Conservation (phyloP, 371 early-diverging fungal genomes). For the Rhizomucor miehei region DNA sequence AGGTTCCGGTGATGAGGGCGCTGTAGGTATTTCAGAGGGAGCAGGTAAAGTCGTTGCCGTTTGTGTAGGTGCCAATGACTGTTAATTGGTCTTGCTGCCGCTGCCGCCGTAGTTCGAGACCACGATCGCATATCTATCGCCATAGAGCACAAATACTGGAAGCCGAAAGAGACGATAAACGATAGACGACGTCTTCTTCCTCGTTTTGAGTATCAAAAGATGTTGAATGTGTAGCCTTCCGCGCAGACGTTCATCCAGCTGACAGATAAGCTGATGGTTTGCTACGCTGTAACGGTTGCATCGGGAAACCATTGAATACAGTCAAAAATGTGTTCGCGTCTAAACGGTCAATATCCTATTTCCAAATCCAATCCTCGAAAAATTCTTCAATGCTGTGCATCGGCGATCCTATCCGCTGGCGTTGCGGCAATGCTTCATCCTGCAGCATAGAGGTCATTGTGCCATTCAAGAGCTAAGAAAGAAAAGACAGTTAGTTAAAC, state of each 20-base stretch:
- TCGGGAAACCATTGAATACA: constrained; percentile 45
- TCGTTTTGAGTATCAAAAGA: no score
- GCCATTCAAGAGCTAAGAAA: constrained; percentile 36
- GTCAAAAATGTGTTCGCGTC: constrained; percentile 35
- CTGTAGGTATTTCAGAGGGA: constrained; percentile 6
- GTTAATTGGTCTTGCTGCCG: no score
- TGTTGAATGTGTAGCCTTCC: no score
- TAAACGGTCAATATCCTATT: constrained; percentile 62
- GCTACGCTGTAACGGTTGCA: constrained; percentile 31
- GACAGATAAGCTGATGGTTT: constrained; percentile 28
- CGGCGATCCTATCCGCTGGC: constrained; percentile 39
- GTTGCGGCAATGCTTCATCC: constrained; percentile 23
- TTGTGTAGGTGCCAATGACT: constrained; percentile 20
- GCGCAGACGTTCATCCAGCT: constrained; percentile 13
- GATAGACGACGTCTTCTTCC: constrained; percentile 36
- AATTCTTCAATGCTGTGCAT: constrained; percentile 58
- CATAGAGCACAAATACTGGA: constrained; percentile 30
- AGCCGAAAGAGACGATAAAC: constrained; percentile 26
- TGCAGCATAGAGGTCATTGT: constrained; percentile 37
- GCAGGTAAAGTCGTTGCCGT: constrained; percentile 11
- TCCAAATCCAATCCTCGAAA: constrained; percentile 63
- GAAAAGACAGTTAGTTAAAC: no score
- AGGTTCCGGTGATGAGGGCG: constrained; percentile 12
- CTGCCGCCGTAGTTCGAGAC: neutral
- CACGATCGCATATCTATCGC: constrained; percentile 22